Base-by-base conservation (phyloP, 306 rosid species). In the Cucurbita maxima region DNA sequence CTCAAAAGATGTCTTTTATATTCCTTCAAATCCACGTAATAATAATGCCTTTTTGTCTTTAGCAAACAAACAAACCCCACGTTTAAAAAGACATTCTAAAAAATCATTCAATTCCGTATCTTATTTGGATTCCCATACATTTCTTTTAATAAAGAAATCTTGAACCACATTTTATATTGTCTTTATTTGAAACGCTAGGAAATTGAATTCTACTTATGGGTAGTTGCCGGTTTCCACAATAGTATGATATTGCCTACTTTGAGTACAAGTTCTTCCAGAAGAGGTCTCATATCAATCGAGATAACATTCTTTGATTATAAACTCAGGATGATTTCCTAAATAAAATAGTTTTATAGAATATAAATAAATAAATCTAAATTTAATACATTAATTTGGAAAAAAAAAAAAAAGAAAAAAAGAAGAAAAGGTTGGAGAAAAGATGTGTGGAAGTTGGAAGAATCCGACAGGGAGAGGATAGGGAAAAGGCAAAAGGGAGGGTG, bases 91-190 rank as follows among this genome's bases (percentile, higher is more conserved):
- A 19, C 72, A 5, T 18, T 66, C 18, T 43, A 11, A 38, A 13
- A 48, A 43, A 13, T 43, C 54, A 19, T 66, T 66, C 72, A 66
- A 66, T 66, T 19, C 72, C 72, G 72, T 66, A 16, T 6, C 48
- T 36, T 37, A 37, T 38, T 61, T 61, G 48, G 22, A 61, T 37
- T 66, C 36, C 18, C 5, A 50, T 3, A 4, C 5, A 4, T 12
- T 4, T 30, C 1, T 30, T 30, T 30, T 30, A 50, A 50, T 13
- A 50, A 3, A 50, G 0, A 48, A 45, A 45, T 45, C 1, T 45
- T 45, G 10, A 45, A 10, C 4, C 10, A 8, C 19, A 41, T n/a
- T n/a, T 63, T 16, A 16, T 37, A 61, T 64, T 11, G 54, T 66
- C 72, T 43, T 66, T 66, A n/a, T 66, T 66, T 66, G 72, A 66